Conservation (phyloP, 2,329 filamentous ascomycete genomes). For the Aphanocladium album region DNA sequence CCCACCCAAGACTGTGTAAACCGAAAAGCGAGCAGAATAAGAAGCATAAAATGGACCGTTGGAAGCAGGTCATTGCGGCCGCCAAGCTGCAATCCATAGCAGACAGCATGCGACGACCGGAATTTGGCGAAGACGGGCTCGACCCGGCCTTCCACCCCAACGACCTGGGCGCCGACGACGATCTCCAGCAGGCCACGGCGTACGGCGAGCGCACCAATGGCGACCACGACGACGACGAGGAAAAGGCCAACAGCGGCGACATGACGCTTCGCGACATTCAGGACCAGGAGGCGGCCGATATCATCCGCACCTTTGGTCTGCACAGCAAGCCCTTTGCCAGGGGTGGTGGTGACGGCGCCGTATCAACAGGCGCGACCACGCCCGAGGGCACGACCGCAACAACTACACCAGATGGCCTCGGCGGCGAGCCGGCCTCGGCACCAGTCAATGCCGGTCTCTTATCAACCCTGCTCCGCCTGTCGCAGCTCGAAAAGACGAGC, state of each 20-base stretch:
- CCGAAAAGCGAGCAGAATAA: neutral
- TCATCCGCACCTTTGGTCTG: conserved; percentile 1
- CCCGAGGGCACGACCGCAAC: neutral
- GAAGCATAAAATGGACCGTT: neutral
- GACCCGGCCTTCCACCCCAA: neutral
- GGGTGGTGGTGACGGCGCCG: neutral
- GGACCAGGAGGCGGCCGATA: conserved; percentile 5
- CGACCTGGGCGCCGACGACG: neutral
- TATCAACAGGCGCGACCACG: neutral
- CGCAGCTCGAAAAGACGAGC: conserved; percentile 5
- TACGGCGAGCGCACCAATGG: neutral
- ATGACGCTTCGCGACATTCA: conserved; percentile 2
- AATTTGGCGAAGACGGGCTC: conserved; percentile 6
- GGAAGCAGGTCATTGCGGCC: conserved; percentile 1
- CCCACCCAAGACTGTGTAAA: no score
- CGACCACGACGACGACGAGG: neutral
- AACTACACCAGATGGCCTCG: neutral
- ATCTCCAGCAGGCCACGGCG: neutral
- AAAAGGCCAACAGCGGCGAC: neutral
- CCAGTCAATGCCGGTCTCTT: conserved; percentile 2
- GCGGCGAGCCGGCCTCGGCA: neutral
- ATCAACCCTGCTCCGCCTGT: neutral
- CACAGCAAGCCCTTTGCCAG: neutral
- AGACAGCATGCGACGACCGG: conserved; percentile 3
- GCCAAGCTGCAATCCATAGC: conserved; percentile 3